Conservation (phyloP, 352 stramenopile genomes). For the Blastocystis sp. region DNA sequence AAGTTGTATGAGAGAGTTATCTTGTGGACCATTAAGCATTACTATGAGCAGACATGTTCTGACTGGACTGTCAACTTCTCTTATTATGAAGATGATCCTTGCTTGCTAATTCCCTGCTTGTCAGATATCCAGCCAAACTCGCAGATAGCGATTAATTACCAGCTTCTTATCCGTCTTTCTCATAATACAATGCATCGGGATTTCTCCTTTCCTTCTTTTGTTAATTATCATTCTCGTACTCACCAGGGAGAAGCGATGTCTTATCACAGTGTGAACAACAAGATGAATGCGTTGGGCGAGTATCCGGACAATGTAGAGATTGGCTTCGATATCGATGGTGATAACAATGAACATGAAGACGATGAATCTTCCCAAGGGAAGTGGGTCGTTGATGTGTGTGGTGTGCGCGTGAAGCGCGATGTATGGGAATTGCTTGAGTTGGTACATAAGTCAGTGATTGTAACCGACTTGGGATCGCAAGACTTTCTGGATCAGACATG, state of each 20-base stretch:
- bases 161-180: not conserved
- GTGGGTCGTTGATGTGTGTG: not conserved
- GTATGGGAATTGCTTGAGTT: not conserved
- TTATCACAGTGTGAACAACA: slow-evolving; percentile 57
- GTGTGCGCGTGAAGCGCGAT: not conserved
- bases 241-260: not conserved
- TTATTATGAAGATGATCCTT: not conserved
- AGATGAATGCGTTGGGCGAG: not conserved
- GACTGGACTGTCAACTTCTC: not conserved
- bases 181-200: not conserved
- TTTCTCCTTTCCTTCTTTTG: not conserved
- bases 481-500: not conserved
- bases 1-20: not conserved
- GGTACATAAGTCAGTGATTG: not conserved
- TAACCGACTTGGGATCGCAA: not conserved
- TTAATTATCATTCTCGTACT: not conserved
- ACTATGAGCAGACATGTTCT: not conserved
- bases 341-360: not conserved
- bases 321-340: slow-evolving; percentile 22
- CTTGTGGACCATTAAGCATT: not conserved
- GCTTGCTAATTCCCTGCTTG: not conserved
- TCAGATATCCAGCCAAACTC: not conserved
- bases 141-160: not conserved
- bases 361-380: not conserved
- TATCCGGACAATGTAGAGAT: not conserved